Base-by-base conservation (phyloP, 352 stramenopile genomes). In the Globisporangium lucens region DNA sequence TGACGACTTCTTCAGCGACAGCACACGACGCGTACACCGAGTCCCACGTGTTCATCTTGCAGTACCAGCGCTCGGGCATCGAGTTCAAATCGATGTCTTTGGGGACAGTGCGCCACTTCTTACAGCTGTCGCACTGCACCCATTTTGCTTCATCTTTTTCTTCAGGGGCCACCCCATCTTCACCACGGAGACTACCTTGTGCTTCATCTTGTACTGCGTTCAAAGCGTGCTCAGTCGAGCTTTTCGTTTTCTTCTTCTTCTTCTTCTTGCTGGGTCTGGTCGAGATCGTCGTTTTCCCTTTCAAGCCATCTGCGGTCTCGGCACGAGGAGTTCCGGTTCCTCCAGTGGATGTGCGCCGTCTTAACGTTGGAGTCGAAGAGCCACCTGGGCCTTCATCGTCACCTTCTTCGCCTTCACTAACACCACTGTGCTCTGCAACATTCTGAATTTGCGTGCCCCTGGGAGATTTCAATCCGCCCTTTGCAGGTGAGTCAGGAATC, bases 11-110 rank as follows among this genome's bases (percentile, higher is more conserved):
- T 70, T 98, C 96, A 0, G 86, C 83, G 22, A 96, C 89, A n/a
- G 82, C 76, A 66, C 95, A 98, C 3, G 80, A 94, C 24, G 86
- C 91, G 53, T 90, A 88, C 46, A 80, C 89, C 22, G 74, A 66
- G 72, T 98, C 92, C 85, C 94, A 98, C 9, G 80, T 85, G 76
- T 99, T 99, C 82, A 99, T 93, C 61, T 91, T 81, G 77, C 97
- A 99, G 69, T 97, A 99, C 97, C 97, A 99, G 61, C 90, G 80
- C 36, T 98, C 92, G 10, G 96, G 95, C 74, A 99, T 94, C 17
- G 77, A 78, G 30, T 97, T 82, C 55, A 95, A 69, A 68, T 98
- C 87, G 22, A 98, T 85, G 38, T 83, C 74, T 59, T 83, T 88
- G 4, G 96, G 90, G 15, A 99, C 84, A 15, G 94, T 96, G 47